Evolutionary conservation across 2,329 filamentous ascomycete species (phyloP).

Genomic region (Exophiala sideris): DNA sequence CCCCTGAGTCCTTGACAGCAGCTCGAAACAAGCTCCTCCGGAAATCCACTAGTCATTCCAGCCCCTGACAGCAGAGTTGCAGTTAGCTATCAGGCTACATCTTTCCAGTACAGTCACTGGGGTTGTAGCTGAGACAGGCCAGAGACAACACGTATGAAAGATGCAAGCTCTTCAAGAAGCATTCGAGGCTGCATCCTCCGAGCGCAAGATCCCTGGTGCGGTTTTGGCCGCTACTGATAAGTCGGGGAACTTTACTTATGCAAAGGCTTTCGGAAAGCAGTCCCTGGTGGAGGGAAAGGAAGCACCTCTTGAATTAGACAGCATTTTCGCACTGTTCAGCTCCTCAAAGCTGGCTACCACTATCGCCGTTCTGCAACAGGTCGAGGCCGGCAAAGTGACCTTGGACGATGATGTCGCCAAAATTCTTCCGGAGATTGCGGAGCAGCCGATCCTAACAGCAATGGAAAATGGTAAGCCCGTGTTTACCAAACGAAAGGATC

Average conservation of each 20-base stretch:
- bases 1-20: too few relatives aligned
- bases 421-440: constrained; percentile 47
- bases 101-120: background rate
- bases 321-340: constrained; percentile 37
- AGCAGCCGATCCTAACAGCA: constrained; percentile 47
- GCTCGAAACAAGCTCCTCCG: too few relatives aligned
- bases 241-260: constrained; percentile 35
- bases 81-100: background rate
- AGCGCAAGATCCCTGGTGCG: background rate
- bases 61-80: background rate
- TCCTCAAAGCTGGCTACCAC: constrained; percentile 44
- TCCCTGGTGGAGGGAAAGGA: constrained; percentile 41
- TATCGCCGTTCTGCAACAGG: constrained; percentile 52
- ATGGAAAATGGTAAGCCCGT: constrained; percentile 40
- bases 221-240: background rate
- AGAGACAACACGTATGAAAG: background rate
- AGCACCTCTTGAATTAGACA: constrained; percentile 33
- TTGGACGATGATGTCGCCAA: constrained; percentile 46
- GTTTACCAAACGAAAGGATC: constrained; percentile 22
- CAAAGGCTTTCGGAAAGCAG: constrained; percentile 39
- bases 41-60: too few relatives aligned
- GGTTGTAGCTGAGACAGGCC: background rate
- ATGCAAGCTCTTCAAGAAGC: background rate
- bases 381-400: constrained; percentile 49
- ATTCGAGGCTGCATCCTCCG: background rate